phyloP scores from a whole-genome alignment of 2,329 filamentous ascomycete genomes.

The Fusarium sp. region DNA sequence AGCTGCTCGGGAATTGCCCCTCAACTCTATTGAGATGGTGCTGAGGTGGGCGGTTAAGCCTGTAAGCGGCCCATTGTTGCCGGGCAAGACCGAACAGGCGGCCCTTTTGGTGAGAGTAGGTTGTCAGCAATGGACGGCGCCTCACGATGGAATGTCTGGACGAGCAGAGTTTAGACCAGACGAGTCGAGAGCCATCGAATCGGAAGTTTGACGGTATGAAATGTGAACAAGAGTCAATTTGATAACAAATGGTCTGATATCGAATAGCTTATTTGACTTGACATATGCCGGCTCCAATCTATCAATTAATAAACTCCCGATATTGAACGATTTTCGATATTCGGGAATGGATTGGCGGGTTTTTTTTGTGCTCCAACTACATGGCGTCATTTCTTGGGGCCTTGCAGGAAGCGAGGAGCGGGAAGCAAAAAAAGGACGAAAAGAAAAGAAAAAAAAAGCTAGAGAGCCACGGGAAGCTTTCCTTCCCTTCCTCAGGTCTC shows the following conservation, averaged over 20 bases:
- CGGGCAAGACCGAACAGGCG: slow-evolving; percentile 6
- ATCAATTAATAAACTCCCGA: slow-evolving; percentile 5
- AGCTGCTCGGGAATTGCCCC: not conserved
- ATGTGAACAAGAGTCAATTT: not conserved
- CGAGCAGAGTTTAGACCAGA: slow-evolving; percentile 2
- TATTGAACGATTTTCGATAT: slow-evolving; percentile 20
- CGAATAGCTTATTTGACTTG: slow-evolving; percentile 3
- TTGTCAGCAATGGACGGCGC: not conserved
- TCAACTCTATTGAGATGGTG: not conserved
- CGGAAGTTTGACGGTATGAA: not conserved
- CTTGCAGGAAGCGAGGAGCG: slow-evolving; percentile 28
- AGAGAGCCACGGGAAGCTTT: not conserved
- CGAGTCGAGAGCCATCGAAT: not conserved
- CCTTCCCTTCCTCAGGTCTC: slow-evolving; percentile 17
- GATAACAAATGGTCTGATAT: not conserved
- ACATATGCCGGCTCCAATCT: not conserved
- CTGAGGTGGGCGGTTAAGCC: not conserved
- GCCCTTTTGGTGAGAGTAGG: not conserved
- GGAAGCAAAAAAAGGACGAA: not conserved
- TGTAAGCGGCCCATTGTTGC: slow-evolving; percentile 14
- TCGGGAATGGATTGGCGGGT: slow-evolving; percentile 24
- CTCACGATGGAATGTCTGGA: slow-evolving; percentile 21
- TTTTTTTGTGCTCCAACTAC: slow-evolving; percentile 6
- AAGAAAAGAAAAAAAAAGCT: not conserved
- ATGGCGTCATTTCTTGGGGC: slow-evolving; percentile 21